These are phyloP conservation scores for Fusarium penzigii DNA, from an alignment of 2,329 filamentous ascomycete genomes.

Conservation along the genomic window DNA sequence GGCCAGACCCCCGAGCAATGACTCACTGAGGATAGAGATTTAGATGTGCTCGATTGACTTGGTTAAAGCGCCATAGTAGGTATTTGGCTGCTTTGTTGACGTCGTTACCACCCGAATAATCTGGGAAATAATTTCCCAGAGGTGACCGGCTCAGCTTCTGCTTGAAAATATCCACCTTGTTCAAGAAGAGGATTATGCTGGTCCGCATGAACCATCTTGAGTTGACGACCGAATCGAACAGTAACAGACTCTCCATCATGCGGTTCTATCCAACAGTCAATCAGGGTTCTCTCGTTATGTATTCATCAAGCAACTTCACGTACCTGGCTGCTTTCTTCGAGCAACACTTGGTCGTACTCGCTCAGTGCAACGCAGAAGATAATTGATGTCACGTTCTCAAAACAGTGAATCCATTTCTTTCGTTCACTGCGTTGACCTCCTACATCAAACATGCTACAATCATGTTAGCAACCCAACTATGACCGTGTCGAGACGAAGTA, in stretches of 20 bases:
- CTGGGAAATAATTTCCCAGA: conserved; percentile 92
- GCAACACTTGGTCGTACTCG: conserved; percentile 95
- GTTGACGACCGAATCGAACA: conserved; percentile 98
- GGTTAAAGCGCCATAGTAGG: conserved; percentile 96
- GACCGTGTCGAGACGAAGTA: not conserved
- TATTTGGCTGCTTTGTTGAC: conserved; percentile 99
- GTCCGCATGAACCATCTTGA: conserved; percentile 99
- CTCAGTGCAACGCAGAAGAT: conserved; percentile 98
- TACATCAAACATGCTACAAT: conserved; percentile 92
- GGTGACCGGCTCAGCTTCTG: conserved; percentile 89
- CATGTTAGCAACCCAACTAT: conserved; percentile 19
- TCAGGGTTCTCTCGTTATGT: not conserved
- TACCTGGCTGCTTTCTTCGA: conserved; percentile 97
- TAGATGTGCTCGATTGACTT: conserved; percentile 93
- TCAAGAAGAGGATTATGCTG: conserved; percentile 97
- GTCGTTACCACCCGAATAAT: conserved; percentile 96
- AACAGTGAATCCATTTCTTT: conserved; percentile 99
- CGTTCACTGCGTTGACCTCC: conserved; percentile 95
- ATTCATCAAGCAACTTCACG: conserved; percentile 22
- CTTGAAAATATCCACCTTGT: conserved; percentile 98
- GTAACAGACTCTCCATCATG: conserved; percentile 97
- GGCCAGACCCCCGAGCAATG: not conserved
- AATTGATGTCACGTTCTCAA: conserved; percentile 98
- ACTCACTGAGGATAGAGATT: conserved; percentile 96
- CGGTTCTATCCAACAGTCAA: conserved; percentile 70